Evolutionary conservation across 257 asterid species (phyloP).

Genomic region (Craterostigma plantagineum): DNA sequence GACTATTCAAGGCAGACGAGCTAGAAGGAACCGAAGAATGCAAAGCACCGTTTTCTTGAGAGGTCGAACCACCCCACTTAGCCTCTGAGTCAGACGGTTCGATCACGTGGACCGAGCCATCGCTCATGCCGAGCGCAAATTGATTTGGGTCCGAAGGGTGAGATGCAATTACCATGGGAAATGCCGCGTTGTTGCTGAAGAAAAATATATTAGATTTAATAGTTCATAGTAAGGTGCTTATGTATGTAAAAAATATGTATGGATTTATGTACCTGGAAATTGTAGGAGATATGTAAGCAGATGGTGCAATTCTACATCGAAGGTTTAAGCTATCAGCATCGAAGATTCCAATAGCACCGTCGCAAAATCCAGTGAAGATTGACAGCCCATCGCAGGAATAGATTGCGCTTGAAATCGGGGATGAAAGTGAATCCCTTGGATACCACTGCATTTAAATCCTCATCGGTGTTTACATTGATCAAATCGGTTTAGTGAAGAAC

Average conservation of each 20-base stretch:
- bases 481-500: not conserved
- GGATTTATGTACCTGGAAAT: constrained; percentile 36
- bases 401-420: constrained; percentile 69
- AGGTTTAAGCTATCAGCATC: constrained; percentile 61
- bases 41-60: constrained; percentile 60
- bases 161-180: constrained; percentile 76
- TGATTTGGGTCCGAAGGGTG: constrained; percentile 75
- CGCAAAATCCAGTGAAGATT: constrained; percentile 67
- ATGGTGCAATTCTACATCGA: constrained; percentile 69
- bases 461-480: constrained; percentile 2
- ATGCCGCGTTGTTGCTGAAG: constrained; percentile 28
- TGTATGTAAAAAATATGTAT: not conserved
- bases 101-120: constrained; percentile 63
- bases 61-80: constrained; percentile 65
- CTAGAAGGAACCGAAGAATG: constrained; percentile 50
- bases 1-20: constrained; percentile 59
- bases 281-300: constrained; percentile 54
- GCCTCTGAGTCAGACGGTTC: constrained; percentile 74
- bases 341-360: constrained; percentile 83
- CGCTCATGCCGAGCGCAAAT: constrained; percentile 93
- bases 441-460: constrained; percentile 75
- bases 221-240: too few species aligned
- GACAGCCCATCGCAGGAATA: constrained; percentile 75
- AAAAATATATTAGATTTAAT: not conserved
- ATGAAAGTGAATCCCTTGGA: constrained; percentile 79